phyloP scores from a whole-genome alignment of 2,329 filamentous ascomycete species.

The Trichoderma sp. region DNA sequence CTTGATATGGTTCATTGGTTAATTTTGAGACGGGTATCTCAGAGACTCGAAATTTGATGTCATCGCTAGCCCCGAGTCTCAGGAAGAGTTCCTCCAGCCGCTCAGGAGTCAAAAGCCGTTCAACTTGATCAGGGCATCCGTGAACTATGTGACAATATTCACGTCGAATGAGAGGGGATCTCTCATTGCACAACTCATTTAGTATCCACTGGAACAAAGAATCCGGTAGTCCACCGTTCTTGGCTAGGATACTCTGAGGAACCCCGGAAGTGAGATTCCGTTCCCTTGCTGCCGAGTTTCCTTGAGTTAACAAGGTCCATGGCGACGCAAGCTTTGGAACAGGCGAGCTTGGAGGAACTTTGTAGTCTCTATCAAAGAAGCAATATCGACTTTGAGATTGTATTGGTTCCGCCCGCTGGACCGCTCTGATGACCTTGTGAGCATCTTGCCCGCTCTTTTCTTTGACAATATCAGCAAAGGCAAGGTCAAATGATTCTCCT shows the following conservation, averaged over 20 bases:
- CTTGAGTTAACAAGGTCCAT: slow-evolving; percentile 51
- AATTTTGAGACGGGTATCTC: slow-evolving; percentile 26
- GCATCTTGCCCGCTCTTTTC: slow-evolving; percentile 44
- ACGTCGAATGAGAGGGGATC: slow-evolving; percentile 52
- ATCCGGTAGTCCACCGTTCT: slow-evolving; percentile 51
- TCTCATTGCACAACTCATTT: slow-evolving; percentile 56
- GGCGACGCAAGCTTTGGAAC: slow-evolving; percentile 36
- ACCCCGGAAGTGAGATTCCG: slow-evolving; percentile 63
- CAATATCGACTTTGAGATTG: slow-evolving; percentile 42
- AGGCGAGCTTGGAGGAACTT: slow-evolving; percentile 27
- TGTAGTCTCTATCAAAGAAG: slow-evolving; percentile 47
- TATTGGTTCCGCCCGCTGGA: slow-evolving; percentile 48
- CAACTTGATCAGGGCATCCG: slow-evolving; percentile 43
- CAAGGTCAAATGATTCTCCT: slow-evolving; percentile 21
- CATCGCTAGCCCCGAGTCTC: slow-evolving; percentile 54
- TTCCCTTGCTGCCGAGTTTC: slow-evolving; percentile 45
- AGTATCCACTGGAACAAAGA: slow-evolving; percentile 67
- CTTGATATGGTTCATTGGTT: slow-evolving; percentile 31
- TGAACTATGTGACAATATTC: slow-evolving; percentile 60
- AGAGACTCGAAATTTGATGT: slow-evolving; percentile 37
- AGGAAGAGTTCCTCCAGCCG: slow-evolving; percentile 54
- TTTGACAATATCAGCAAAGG: slow-evolving; percentile 34
- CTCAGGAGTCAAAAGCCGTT: slow-evolving; percentile 45
- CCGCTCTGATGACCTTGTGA: slow-evolving; percentile 46
- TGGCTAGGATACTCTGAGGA: slow-evolving; percentile 49